A percentile compares a stretch with the other conserved stretches of the same genome.
phyloP scores from a whole-genome alignment of 2,329 filamentous ascomycete genomes.

The Thelonectria blattea region DNA sequence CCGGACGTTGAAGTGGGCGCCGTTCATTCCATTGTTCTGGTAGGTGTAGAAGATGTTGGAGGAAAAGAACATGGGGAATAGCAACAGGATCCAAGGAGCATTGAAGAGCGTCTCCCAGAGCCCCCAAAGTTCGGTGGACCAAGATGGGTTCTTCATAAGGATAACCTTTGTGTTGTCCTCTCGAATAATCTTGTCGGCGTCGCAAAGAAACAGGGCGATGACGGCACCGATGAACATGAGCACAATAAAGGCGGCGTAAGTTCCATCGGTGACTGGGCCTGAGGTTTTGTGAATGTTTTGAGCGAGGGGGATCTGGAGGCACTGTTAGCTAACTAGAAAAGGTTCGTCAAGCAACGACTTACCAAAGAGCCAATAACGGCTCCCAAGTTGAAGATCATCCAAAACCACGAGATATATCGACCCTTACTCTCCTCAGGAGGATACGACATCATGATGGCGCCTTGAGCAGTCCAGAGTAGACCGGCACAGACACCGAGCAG shows the following conservation, averaged over 20 bases:
- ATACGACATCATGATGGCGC: slow-evolving; percentile 90
- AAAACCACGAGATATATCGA: slow-evolving; percentile 88
- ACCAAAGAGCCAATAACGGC: slow-evolving; percentile 81
- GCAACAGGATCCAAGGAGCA: slow-evolving; percentile 38
- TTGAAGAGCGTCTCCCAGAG: slow-evolving; percentile 52
- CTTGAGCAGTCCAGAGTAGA: slow-evolving; percentile 82
- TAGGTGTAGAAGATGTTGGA: slow-evolving; percentile 64
- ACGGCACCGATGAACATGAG: slow-evolving; percentile 58
- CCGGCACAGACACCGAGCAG: slow-evolving; percentile 80
- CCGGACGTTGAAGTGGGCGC: slow-evolving; percentile 59
- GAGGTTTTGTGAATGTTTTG: slow-evolving; percentile 68
- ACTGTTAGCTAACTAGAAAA: slow-evolving; percentile 7
- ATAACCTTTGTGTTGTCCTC: slow-evolving; percentile 48
- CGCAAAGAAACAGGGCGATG: slow-evolving; percentile 55
- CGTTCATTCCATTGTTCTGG: slow-evolving; percentile 62
- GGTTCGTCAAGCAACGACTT: slow-evolving; percentile 30
- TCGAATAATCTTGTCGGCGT: slow-evolving; percentile 49
- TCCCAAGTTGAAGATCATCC: slow-evolving; percentile 94
- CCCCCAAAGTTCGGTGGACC: slow-evolving; percentile 43
- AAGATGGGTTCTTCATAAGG: slow-evolving; percentile 45
- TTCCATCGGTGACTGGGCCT: slow-evolving; percentile 54
- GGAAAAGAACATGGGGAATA: slow-evolving; percentile 61
- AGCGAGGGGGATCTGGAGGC: slow-evolving; percentile 66
- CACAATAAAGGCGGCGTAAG: slow-evolving; percentile 56
- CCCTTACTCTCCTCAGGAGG: slow-evolving; percentile 83